Base-by-base conservation (phyloP, 2,329 filamentous ascomycete genomes). In the Phoma sp. region DNA sequence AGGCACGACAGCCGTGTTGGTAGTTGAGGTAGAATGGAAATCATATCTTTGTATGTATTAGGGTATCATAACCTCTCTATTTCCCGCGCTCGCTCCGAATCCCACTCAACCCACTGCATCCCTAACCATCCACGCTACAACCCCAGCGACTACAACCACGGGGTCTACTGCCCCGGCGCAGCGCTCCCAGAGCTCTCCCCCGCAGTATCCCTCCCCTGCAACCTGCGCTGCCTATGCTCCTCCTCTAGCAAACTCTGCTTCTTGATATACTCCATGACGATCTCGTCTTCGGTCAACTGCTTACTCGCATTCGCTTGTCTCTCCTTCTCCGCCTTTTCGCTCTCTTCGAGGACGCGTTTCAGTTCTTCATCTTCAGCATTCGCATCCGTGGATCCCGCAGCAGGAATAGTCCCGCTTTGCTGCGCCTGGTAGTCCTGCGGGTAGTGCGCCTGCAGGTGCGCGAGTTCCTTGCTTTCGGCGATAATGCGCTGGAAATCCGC, bases 251-350 rank as follows among this genome's bases (percentile, higher is more conserved):
- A 69, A 69, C 88, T 91, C 75, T 92, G 88, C 77, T 86, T 88
- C 80, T 88, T 90, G 39, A 91, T 81, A 68, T 90, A 91, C 64
- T 90, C 88, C 70, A 92, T 73, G n/a, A 92, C 83, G 56, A 89
- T 84, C 51, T 90, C 83, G 68, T 92, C 88, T 67, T 92, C 89
- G 0, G 81, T 84, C 67, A 42, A 74, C 74, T 80, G 53, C 70
- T 71, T 74, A 71, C 65, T 69, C 55, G 67, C 55, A 54, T 68
- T 57, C 74, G 39, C 79, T 74, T 21, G 83, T 77, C 53, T 73
- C 64, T 74, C 74, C 11, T 68, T 61, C 42, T 69, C 69, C 1
- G 57, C 62, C 7, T 50, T 52, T 49, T 70, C 61, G 34, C 67
- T 70, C 42, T 72, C 67, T 20, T 64, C 62, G 6, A 73, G 53